Evolutionary conservation across 2,329 filamentous ascomycete genomes (phyloP), one percentile per base, ranked within the genome.

Genomic region (Microcyclospora tardicrescens): DNA sequence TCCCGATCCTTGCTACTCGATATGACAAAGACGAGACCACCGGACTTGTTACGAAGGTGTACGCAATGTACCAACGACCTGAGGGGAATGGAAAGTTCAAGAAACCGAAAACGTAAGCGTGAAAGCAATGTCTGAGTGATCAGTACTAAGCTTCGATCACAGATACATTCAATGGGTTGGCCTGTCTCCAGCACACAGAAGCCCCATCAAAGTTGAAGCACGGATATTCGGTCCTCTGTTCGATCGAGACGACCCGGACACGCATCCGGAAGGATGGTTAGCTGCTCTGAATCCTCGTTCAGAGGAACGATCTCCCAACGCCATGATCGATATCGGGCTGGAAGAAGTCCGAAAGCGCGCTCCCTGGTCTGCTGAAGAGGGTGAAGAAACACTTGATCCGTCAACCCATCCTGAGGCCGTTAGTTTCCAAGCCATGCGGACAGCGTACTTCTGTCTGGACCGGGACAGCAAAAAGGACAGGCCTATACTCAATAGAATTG

Each of bases 361-460:
- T 3, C 85, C 84, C 5, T 93, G 85, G 85, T 84, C 85, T 2
- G 79, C 82, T 59, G 75, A 79, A 33, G 80, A 76, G 5, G 82
- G 81, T 10, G 83, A 86, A 43, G 71, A 75, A 47, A 65, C n/a
- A n/a, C n/a, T n/a, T n/a, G n/a, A 71, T 40, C 73, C 71, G 10
- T 73, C 71, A 48, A 53, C 44, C n/a, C 57, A 57, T 10, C 81
- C 79, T 1, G 74, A 75, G 16, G 83, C 84, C 39, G 80, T 95
- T 6, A 72, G 89, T 34, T 96, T 96, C 71, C 89, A 96, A 68
- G 89, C 78, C 2, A 78, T 95, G 71, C 73, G 89, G 16, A 82
- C 89, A 33, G 89, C 80, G 10, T 94, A 93, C 58, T 91, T 91
- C 64, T 77, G 77, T 67, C 69, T 93, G 59, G 87, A 95, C 58